Evolutionary conservation across 2,329 filamentous ascomycete genomes (phyloP).

Genomic region (Penicillium sp.): DNA sequence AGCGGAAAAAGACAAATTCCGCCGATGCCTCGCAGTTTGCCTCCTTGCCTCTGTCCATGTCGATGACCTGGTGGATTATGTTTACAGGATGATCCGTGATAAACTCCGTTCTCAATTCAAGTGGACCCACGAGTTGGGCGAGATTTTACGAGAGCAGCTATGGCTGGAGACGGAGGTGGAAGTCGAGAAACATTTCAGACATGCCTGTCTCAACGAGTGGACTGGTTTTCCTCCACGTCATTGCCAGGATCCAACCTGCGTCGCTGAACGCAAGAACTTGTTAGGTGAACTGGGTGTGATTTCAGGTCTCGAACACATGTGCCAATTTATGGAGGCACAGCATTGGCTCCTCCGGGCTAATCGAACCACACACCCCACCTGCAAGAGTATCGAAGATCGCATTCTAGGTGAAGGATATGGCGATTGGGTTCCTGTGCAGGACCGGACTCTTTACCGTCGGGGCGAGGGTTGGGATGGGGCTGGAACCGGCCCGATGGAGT

Average conservation of each 20-base stretch:
- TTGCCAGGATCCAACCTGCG: slow-evolving; percentile 28
- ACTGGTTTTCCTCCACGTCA: slow-evolving; percentile 22
- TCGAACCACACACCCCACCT: slow-evolving; percentile 31
- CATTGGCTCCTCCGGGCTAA: slow-evolving; percentile 34
- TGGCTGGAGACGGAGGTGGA: slow-evolving; percentile 21
- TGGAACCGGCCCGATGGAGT: slow-evolving; percentile 31
- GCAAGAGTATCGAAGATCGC: slow-evolving; percentile 21
- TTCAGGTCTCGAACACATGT: slow-evolving; percentile 16
- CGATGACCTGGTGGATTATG: slow-evolving; percentile 26
- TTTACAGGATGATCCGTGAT: slow-evolving; percentile 38
- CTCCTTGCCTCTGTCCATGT: slow-evolving; percentile 20
- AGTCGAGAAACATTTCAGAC: slow-evolving; percentile 15
- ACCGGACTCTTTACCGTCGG: slow-evolving; percentile 28
- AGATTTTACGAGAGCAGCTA: slow-evolving; percentile 26
- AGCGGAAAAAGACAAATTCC: slow-evolving; percentile 33
- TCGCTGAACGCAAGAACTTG: slow-evolving; percentile 19
- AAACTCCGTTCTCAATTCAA: slow-evolving; percentile 19
- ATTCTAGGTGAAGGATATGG: slow-evolving; percentile 29
- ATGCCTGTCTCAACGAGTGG: slow-evolving; percentile 38
- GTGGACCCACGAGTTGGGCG: slow-evolving; percentile 19
- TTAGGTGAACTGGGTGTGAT: slow-evolving; percentile 17
- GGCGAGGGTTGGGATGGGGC: slow-evolving; percentile 37
- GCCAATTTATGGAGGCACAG: slow-evolving; percentile 24
- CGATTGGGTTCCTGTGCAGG: slow-evolving; percentile 22
- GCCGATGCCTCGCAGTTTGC: slow-evolving; percentile 32